Base-by-base conservation (phyloP, 352 stramenopile species). In the Globisporangium recalcitrans region DNA sequence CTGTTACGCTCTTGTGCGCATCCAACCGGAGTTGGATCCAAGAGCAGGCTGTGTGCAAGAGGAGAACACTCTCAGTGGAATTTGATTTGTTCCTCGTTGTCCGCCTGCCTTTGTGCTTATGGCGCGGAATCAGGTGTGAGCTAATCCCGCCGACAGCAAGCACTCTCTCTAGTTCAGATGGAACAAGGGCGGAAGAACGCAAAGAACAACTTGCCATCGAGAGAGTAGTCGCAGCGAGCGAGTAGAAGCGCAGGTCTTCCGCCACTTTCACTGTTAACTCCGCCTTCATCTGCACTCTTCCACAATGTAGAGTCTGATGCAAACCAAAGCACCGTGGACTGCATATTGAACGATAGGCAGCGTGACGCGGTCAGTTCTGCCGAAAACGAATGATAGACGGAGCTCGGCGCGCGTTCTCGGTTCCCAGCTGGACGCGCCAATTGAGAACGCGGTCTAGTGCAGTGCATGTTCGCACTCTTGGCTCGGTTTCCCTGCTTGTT, bases 341-440 rank as follows among this genome's bases (percentile, higher is more conserved):
- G 11, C 32, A n/a, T n/a, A n/a, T n/a, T 42, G 8, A 1, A 14
- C 11, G 8, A n/a, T 14, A 42, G 9, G 13, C 13, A 3, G 36
- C 36, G n/a, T 42, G 36, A n/a, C 36, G 36, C 13, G 6, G 13
- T 5, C 36, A 5, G 22, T 19, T 11, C 13, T 9, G 1, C 9
- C 44, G 29, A 27, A 22, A 31, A 29, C 22, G 21, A 52, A 52
- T 8, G 26, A 52, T 52, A 52, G 46, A 31, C 46, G 46, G 46
- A 52, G 46, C 21, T 52, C 21, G 46, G 46, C 46, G 46, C 22
- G 46, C 11, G 46, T 58, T 58, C 52, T 14, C 52, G 32, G 52
- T 58, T 52, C 46, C 46, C 46, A 52, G 46, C 46, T 52, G 46
- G 11, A 27, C 22, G 21, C 21, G 21, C 4, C 46, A 3, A 52